Evolutionary conservation across 2,329 filamentous ascomycete genomes (phyloP), one percentile per base, ranked within the genome.

Genomic region (Tolypocladium album): DNA sequence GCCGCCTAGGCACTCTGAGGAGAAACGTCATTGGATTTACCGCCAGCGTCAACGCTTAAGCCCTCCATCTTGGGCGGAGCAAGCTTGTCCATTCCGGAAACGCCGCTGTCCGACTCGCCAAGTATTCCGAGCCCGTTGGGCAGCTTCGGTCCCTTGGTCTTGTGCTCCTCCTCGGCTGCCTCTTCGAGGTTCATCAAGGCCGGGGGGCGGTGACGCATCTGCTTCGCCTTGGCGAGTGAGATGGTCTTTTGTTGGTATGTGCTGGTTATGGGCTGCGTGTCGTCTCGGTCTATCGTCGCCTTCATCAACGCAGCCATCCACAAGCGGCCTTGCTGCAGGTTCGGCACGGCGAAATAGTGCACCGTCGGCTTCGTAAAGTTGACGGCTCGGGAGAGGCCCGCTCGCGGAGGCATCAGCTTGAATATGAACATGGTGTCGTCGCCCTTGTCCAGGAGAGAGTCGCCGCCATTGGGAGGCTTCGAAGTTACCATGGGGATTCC

Each of bases 301-400:
- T 99, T 99, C 90, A 99, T 96, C 58, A 99, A 78, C 7, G 94
- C 94, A 5, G 92, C 94, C 94, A 99, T 99, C 94, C 94, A 99
- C 47, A 95, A 78, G 15, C 94, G 86, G 20, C 94, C 94, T 70
- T 94, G 86, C 67, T 90, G 86, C 61, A 97, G 78, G 67, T 89
- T 96, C 58, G 95, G 92, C 27, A 97, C 92, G 6, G 95, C 94
- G 73, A 99, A 99, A 73, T 97, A 97, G 73, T 99, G 94, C 45
- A 97, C 90, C 11, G 92, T 94, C 5, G 94, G 94, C 72, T 97
- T 97, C 1, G 94, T 99, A 71, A 99, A 99, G 70, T 92, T 96
- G 61, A 99, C 93, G 0, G 92, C 94, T 60, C 91, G 88, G 13
- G 92, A 91, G 12, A 96, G 82, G 13, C 92, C 93, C 6, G 88